Percentiles rank a stretch among this genome's conserved stretches.
Evolutionary conservation across 2,329 filamentous ascomycete genomes (phyloP).

Genomic region (Stachybotrys chlorohalonatus): DNA sequence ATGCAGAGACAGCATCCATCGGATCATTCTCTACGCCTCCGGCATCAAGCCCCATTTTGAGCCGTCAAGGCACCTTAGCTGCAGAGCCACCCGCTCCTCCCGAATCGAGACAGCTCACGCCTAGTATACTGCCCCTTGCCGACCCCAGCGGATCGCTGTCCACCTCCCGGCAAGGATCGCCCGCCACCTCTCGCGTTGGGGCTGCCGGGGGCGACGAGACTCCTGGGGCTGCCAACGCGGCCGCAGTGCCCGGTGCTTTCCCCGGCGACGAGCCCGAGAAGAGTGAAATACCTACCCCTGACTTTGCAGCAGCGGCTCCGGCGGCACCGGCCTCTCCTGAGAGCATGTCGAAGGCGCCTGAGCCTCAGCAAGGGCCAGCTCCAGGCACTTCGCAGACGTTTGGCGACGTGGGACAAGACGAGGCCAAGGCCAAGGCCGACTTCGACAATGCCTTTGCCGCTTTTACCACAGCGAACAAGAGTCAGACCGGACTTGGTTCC

Average conservation of each 20-base stretch:
- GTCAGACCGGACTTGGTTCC: conserved; percentile 27
- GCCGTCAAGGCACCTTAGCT: conserved; percentile 50
- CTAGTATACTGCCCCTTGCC: conserved; percentile 64
- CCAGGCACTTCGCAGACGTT: conserved; percentile 38
- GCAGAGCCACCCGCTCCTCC: conserved; percentile 54
- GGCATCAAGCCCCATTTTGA: conserved; percentile 53
- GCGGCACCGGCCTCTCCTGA: conserved; percentile 7
- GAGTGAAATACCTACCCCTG: conserved; percentile 18
- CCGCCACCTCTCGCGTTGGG: conserved; percentile 46
- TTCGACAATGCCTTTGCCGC: conserved; percentile 80
- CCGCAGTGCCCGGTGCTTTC: conserved; percentile 11
- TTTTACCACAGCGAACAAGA: conserved; percentile 50
- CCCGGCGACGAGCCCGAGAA: conserved; percentile 24
- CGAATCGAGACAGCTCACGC: conserved; percentile 68
- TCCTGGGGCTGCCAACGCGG: conserved; percentile 23
- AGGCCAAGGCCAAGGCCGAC: conserved; percentile 63
- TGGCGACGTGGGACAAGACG: conserved; percentile 40
- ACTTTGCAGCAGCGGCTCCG: conserved; percentile 19
- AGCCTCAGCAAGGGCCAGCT: conserved; percentile 6
- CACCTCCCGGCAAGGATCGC: conserved; percentile 71
- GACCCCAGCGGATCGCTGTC: conserved; percentile 59
- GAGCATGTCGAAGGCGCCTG: conserved; percentile 10
- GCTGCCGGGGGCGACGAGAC: conserved; percentile 17
- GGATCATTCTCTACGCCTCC: conserved; percentile 45
- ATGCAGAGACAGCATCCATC: conserved; percentile 45